Evolutionary conservation across 257 asterid species (phyloP).

Genomic region (Cinchona pubescens): DNA sequence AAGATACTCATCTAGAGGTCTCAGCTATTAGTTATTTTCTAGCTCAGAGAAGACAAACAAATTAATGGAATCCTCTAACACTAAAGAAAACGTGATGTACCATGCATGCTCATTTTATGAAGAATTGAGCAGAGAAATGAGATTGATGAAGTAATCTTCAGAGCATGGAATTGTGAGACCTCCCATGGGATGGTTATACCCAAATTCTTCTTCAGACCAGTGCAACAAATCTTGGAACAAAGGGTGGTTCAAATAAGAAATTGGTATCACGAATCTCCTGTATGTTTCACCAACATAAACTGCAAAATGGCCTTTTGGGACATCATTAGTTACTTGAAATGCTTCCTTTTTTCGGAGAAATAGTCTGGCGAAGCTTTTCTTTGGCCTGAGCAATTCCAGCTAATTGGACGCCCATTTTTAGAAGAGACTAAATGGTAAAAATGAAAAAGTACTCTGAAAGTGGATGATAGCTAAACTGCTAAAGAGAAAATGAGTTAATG

Average conservation of each 20-base stretch:
- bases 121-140: constrained; percentile 28
- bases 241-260: constrained; percentile 41
- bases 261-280: constrained; percentile 32
- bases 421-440: background rate
- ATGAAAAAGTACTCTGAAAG: background rate
- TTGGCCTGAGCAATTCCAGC: constrained; percentile 55
- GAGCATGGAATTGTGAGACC: constrained; percentile 51
- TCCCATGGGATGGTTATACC: constrained; percentile 47
- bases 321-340: constrained; percentile 11
- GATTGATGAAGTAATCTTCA: constrained; percentile 36
- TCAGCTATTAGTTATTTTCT: background rate
- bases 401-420: constrained; percentile 44
- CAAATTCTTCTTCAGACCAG: constrained; percentile 64
- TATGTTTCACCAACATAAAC: constrained; percentile 30
- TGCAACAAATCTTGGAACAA: constrained; percentile 58
- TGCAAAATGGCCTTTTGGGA: constrained; percentile 29
- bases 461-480: constrained; percentile 3
- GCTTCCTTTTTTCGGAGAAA: constrained; percentile 40
- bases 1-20: constrained; percentile 1
- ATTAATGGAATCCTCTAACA: background rate
- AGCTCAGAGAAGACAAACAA: background rate
- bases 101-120: background rate
- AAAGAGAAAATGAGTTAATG: constrained; percentile 4
- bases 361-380: constrained; percentile 41
- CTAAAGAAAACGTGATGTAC: background rate